Evolutionary conservation across 2,329 filamentous ascomycete species (phyloP).

Genomic region (Sphaerulina vaccinii): DNA sequence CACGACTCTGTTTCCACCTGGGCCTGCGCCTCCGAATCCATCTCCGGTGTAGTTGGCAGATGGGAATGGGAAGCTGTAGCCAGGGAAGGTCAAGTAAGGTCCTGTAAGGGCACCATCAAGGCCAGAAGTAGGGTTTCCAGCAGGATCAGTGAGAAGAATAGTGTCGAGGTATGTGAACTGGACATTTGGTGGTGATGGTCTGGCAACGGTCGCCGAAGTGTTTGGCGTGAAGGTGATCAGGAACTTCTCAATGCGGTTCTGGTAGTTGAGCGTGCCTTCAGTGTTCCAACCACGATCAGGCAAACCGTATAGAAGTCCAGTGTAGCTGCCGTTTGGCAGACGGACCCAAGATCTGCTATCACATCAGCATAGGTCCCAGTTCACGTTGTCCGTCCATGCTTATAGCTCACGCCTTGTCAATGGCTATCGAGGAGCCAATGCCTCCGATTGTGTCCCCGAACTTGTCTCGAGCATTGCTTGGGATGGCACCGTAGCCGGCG

Average conservation of each 20-base stretch:
- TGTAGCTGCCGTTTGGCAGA: constrained; percentile 49
- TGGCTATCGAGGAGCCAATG: constrained; percentile 64
- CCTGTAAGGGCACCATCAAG: constrained; percentile 60
- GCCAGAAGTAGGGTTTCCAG: constrained; percentile 62
- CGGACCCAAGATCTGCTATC: constrained; percentile 2
- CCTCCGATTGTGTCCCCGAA: constrained; percentile 69
- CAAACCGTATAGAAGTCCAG: constrained; percentile 61
- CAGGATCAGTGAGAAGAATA: constrained; percentile 62
- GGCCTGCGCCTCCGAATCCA: constrained; percentile 62
- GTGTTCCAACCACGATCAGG: constrained; percentile 68
- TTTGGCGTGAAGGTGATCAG: constrained; percentile 57
- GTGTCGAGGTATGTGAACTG: constrained; percentile 63
- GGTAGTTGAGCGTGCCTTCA: constrained; percentile 66
- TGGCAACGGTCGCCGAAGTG: constrained; percentile 50
- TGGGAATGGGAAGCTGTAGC: constrained; percentile 60
- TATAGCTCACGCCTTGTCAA: constrained; percentile 49
- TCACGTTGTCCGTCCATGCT: neutral
- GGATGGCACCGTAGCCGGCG: constrained; percentile 64
- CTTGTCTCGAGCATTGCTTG: constrained; percentile 60
- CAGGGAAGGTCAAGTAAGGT: constrained; percentile 52
- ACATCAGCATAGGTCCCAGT: neutral
- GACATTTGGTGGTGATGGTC: constrained; percentile 61
- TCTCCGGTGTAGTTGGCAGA: constrained; percentile 64
- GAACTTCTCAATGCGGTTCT: constrained; percentile 68
- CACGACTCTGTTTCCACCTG: constrained; percentile 59